Evolutionary conservation across 805 yeast species (phyloP).

Genomic region (Starmerella geochares): DNA sequence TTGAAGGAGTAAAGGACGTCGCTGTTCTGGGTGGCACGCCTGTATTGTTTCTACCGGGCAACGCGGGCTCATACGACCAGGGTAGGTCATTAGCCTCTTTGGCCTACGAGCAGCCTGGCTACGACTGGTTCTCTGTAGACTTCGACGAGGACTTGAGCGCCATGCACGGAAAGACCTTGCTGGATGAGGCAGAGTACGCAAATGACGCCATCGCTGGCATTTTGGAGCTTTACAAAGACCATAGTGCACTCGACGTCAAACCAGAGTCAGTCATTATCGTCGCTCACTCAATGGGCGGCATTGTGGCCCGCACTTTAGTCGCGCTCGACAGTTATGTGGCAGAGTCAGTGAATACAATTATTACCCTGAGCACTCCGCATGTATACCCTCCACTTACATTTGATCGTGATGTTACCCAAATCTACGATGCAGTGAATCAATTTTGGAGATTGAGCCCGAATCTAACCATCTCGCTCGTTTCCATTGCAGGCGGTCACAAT

Average conservation of each 20-base stretch:
- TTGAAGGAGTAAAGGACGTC: constrained; percentile 14
- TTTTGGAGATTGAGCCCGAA: constrained; percentile 55
- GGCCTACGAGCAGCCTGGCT: constrained; percentile 45
- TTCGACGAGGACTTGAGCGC: constrained; percentile 95
- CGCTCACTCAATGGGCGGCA: constrained; percentile 97
- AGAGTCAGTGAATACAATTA: constrained; percentile 67
- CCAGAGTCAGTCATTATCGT: constrained; percentile 68
- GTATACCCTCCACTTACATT: constrained; percentile 85
- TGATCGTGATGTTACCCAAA: constrained; percentile 72
- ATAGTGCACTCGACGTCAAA: constrained; percentile 22
- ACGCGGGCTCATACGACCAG: constrained; percentile 89
- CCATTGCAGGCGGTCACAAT: constrained; percentile 78
- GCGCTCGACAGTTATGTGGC: constrained; percentile 65
- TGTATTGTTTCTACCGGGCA: constrained; percentile 88
- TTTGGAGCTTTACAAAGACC: constrained; percentile 48
- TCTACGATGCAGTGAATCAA: constrained; percentile 62
- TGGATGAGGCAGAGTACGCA: constrained; percentile 86
- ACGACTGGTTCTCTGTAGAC: constrained; percentile 86
- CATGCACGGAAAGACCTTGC: constrained; percentile 83
- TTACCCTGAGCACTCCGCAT: constrained; percentile 87
- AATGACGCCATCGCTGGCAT: constrained; percentile 81
- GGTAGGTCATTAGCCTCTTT: constrained; percentile 87
- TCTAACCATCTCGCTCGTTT: constrained; percentile 54
- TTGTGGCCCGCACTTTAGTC: constrained; percentile 77
- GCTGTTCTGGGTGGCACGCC: constrained; percentile 64